These are phyloP conservation scores for Lentinus tigrinus DNA, from an alignment of 768 basidiomycete species.

Conservation along the genomic window DNA sequence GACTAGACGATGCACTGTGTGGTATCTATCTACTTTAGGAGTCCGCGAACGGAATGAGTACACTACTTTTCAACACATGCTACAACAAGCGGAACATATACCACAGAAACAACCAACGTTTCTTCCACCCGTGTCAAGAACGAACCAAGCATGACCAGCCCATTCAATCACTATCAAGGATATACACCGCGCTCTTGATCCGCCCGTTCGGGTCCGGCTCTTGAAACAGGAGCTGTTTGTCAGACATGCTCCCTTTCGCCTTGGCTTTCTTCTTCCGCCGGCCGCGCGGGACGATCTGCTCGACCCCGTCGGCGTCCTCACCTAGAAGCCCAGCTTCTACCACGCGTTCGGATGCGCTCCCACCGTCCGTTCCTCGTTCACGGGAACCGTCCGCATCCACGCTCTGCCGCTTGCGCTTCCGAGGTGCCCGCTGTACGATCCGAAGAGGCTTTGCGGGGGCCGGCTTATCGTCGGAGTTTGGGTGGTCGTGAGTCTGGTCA, in stretches of 20 bases:
- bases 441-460: background rate
- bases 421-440: background rate
- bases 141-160: background rate
- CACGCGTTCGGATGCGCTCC: background rate
- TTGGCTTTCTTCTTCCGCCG: background rate
- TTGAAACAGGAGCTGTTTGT: conserved; percentile 5
- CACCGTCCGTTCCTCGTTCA: background rate
- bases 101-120: background rate
- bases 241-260: background rate
- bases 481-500: background rate
- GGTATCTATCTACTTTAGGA: too few species aligned
- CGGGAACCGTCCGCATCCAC: background rate
- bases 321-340: background rate
- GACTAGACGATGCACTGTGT: too few species aligned
- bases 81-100: background rate
- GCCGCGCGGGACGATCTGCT: background rate
- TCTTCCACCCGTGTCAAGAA: background rate
- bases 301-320: background rate
- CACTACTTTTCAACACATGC: too few species aligned
- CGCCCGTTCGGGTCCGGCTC: conserved; percentile 16
- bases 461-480: background rate
- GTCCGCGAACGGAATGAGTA: too few species aligned
- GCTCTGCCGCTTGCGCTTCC: conserved; percentile 1
- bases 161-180: conserved; percentile 16
- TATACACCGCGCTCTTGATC: conserved; percentile 24